These are phyloP conservation scores for Pyricularia sp. DNA, from an alignment of 2,329 filamentous ascomycete species.

Conservation along the genomic window DNA sequence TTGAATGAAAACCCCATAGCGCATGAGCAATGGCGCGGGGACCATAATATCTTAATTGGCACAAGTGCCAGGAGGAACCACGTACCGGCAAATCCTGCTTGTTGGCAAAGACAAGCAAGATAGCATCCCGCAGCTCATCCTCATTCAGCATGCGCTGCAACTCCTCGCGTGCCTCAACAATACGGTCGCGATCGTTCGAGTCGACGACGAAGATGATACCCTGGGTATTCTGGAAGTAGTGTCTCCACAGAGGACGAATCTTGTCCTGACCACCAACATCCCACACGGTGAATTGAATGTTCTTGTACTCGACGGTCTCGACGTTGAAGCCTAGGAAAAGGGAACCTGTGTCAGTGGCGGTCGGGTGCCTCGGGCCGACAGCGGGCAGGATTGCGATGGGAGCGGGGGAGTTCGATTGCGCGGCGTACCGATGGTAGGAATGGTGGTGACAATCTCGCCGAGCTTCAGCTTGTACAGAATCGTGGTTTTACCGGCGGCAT, in stretches of 20 bases:
- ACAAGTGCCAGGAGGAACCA: no score
- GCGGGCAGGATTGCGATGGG: neutral
- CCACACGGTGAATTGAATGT: constrained; percentile 99
- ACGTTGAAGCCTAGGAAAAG: constrained; percentile 77
- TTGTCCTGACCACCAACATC: constrained; percentile 99
- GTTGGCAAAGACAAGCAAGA: constrained; percentile 97
- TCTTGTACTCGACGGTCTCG: constrained; percentile 99
- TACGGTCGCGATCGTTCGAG: constrained; percentile 95
- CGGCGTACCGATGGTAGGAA: constrained; percentile 83
- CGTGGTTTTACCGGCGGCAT: constrained; percentile 99
- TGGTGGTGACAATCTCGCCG: constrained; percentile 97
- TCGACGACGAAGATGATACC: constrained; percentile 99
- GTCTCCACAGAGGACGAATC: constrained; percentile 98
- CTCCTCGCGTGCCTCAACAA: constrained; percentile 92
- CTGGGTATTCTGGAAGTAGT: constrained; percentile 99
- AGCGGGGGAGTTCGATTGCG: neutral
- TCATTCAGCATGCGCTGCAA: constrained; percentile 98
- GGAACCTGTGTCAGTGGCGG: neutral
- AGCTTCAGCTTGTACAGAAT: constrained; percentile 99
- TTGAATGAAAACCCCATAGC: constrained; percentile 11
- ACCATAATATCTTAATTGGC: constrained; percentile 12
- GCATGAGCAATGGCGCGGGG: neutral
- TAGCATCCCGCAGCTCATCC: constrained; percentile 93
- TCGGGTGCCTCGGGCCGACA: neutral
- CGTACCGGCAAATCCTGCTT: constrained; percentile 98